A percentile compares a stretch with the other conserved stretches of the same genome.
phyloP scores from a whole-genome alignment of 2,329 filamentous ascomycete species.

The Penicillium expansum region DNA sequence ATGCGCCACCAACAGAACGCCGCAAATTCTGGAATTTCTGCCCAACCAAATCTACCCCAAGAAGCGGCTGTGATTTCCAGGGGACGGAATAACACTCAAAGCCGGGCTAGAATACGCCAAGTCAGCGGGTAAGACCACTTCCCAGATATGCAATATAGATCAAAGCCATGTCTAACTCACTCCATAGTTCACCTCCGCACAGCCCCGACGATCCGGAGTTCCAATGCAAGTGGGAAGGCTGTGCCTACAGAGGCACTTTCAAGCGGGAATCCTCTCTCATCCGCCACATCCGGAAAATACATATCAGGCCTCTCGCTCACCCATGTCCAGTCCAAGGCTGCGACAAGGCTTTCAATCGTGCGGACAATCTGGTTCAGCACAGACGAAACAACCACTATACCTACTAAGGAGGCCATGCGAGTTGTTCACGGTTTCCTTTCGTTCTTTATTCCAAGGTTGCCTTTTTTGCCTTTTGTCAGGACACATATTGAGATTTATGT shows the following conservation, averaged over 20 bases:
- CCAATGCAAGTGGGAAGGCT: slow-evolving; percentile 6
- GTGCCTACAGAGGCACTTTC: slow-evolving; percentile 12
- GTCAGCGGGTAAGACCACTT: background rate
- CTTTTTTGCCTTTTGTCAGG: no score
- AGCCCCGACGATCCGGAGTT: background rate
- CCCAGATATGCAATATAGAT: background rate
- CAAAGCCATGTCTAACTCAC: background rate
- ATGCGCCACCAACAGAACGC: background rate
- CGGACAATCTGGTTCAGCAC: slow-evolving; percentile 6
- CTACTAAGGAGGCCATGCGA: background rate
- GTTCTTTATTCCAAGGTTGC: no score
- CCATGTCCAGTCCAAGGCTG: slow-evolving; percentile 5
- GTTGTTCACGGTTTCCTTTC: background rate
- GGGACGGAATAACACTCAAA: background rate
- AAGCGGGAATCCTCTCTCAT: slow-evolving; percentile 11
- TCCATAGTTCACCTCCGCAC: background rate
- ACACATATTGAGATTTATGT: no score
- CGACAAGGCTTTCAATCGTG: slow-evolving; percentile 3
- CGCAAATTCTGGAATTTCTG: background rate
- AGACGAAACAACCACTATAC: background rate
- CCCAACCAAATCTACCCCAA: background rate
- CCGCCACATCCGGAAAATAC: slow-evolving; percentile 17
- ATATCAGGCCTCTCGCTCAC: slow-evolving; percentile 12
- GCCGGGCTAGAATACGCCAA: background rate
- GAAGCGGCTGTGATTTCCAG: background rate